These are phyloP conservation scores for Pezicula neosporulosa DNA, from an alignment of 2,329 filamentous ascomycete genomes.

Conservation along the genomic window DNA sequence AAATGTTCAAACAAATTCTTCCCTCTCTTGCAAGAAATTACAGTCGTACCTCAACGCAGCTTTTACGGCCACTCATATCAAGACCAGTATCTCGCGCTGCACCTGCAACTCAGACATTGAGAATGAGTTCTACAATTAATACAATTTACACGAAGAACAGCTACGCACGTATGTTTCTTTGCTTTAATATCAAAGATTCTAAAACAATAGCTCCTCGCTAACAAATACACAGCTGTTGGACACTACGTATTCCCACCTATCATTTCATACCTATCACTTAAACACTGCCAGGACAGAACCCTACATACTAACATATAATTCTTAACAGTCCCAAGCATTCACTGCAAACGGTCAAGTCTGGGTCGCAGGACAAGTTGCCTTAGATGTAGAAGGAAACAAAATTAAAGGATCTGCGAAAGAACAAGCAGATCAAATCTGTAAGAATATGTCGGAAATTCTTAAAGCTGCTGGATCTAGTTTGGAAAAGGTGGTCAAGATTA, in stretches of 20 bases:
- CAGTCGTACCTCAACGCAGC: no score
- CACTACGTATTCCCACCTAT: neutral
- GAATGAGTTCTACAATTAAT: neutral
- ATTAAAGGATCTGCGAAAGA: neutral
- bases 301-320: neutral
- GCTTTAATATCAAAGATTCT: neutral
- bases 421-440: neutral
- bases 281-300: no score
- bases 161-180: neutral
- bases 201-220: neutral
- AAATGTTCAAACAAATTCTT: neutral
- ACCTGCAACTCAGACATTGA: neutral
- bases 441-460: neutral
- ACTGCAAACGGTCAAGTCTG: neutral
- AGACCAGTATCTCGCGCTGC: neutral
- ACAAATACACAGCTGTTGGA: neutral
- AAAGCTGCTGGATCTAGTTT: neutral
- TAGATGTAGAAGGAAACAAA: neutral
- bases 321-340: neutral
- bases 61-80: neutral
- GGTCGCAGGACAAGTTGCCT: neutral
- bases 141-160: neutral
- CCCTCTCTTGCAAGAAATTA: neutral
- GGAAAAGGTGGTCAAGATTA: neutral
- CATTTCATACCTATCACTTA: no score